phyloP scores from a whole-genome alignment of 805 yeast genomes.

The Tetrapisispora phaffii region DNA sequence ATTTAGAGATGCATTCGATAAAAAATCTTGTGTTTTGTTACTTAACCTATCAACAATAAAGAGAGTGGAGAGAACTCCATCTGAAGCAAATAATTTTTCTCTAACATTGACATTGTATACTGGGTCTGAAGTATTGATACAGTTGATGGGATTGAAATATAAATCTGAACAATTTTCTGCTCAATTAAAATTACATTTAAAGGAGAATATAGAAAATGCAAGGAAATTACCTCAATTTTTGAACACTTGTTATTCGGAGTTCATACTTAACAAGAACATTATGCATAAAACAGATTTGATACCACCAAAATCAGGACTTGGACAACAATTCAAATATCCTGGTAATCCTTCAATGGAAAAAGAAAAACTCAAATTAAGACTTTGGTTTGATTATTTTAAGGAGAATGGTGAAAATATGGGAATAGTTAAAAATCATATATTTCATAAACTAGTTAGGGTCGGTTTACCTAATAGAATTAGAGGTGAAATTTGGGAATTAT shows the following conservation, averaged over 20 bases:
- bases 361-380: constrained; percentile 76
- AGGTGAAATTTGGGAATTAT: constrained; percentile 93
- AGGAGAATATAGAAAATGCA: constrained; percentile 53
- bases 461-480: constrained; percentile 91
- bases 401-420: constrained; percentile 79
- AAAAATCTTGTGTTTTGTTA: constrained; percentile 54
- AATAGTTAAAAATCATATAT: constrained; percentile 61
- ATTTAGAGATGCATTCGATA: constrained; percentile 63
- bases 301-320: constrained; percentile 79
- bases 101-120: constrained; percentile 61
- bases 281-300: constrained; percentile 30
- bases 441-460: constrained; percentile 73
- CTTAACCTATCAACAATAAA: constrained; percentile 70
- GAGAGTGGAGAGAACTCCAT: constrained; percentile 78
- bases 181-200: constrained; percentile 49
- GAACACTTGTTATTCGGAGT: constrained; percentile 75
- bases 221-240: constrained; percentile 55
- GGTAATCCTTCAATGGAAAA: constrained; percentile 71
- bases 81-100: constrained; percentile 68
- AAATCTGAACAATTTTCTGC: constrained; percentile 76
- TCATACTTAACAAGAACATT: constrained; percentile 47
- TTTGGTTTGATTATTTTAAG: constrained; percentile 88
- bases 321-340: constrained; percentile 75
- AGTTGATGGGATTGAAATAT: constrained; percentile 69
- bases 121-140: constrained; percentile 51